These are phyloP conservation scores for Canna indica DNA, from an alignment of 176 grass and related monocot genomes.

Conservation along the genomic window DNA sequence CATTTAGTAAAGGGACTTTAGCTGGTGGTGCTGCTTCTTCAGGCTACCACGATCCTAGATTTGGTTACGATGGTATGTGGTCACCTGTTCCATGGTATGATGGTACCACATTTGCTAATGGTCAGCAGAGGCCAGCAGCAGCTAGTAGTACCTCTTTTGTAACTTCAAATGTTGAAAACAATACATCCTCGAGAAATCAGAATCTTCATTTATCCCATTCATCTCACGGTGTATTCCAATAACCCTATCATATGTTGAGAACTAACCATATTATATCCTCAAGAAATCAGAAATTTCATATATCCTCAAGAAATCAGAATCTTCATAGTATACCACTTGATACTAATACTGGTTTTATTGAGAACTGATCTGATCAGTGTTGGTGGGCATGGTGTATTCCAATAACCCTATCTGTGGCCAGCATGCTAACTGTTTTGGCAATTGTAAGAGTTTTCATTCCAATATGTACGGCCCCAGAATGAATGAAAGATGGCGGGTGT, in stretches of 20 bases:
- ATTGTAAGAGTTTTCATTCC: slow-evolving; percentile 51
- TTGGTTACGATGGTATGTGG: slow-evolving; percentile 19
- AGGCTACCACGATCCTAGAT: slow-evolving; percentile 12
- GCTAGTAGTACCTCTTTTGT: slow-evolving; percentile 4
- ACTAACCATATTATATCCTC: no score
- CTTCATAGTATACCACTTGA: no score
- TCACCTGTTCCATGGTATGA: slow-evolving; percentile 21
- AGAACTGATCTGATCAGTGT: no score
- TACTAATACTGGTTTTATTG: no score
- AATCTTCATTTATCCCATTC: neutral
- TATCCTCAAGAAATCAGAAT: no score
- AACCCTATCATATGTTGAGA: neutral
- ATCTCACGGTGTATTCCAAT: neutral
- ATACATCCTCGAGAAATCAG: slow-evolving; percentile 8
- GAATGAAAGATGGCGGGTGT: slow-evolving; percentile 43
- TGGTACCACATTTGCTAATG: slow-evolving; percentile 7
- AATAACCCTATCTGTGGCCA: slow-evolving; percentile 35
- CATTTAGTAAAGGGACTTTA: neutral
- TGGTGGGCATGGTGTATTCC: slow-evolving; percentile 41
- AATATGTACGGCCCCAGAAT: slow-evolving; percentile 42
- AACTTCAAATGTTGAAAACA: neutral
- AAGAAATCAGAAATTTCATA: no score
- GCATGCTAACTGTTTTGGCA: slow-evolving; percentile 38
- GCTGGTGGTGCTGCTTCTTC: slow-evolving; percentile 10
- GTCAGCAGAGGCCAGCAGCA: slow-evolving; percentile 5